These are phyloP conservation scores for Cladosporium sp. DNA, from an alignment of 2,329 filamentous ascomycete species.

Conservation along the genomic window DNA sequence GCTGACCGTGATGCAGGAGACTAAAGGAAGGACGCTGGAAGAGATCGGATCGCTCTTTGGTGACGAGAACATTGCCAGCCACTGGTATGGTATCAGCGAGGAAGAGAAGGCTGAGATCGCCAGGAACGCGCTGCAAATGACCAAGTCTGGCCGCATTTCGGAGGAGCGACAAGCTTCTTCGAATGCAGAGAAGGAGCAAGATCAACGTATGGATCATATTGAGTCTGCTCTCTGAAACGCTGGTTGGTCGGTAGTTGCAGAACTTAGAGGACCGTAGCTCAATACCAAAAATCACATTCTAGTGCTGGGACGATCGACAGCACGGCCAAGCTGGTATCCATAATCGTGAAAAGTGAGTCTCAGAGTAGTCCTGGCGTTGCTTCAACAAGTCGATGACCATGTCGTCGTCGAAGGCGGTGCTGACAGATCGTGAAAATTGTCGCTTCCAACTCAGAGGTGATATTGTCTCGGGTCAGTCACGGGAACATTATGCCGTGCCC, in stretches of 20 bases:
- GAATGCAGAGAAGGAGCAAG: not conserved
- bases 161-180: not conserved
- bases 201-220: not conserved
- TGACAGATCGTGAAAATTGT: no score
- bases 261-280: no score
- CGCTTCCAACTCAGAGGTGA: not conserved
- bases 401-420: no score
- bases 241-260: no score
- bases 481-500: not conserved
- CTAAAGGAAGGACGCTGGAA: slow-evolving; percentile 30
- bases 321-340: no score
- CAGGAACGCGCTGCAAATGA: slow-evolving; percentile 18
- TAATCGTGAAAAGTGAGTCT: no score
- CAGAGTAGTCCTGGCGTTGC: no score
- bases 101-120: slow-evolving; percentile 20
- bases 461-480: not conserved
- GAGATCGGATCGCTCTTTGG: slow-evolving; percentile 33
- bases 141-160: slow-evolving; percentile 14
- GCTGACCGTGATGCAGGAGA: slow-evolving; percentile 17
- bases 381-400: no score
- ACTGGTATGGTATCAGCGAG: slow-evolving; percentile 22
- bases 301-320: no score
- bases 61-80: slow-evolving; percentile 21
- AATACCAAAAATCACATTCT: no score
- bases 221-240: not conserved